Evolutionary conservation across 495 filamentous ascomycete species (phyloP).

Genomic region (Penicillium arizonense): DNA sequence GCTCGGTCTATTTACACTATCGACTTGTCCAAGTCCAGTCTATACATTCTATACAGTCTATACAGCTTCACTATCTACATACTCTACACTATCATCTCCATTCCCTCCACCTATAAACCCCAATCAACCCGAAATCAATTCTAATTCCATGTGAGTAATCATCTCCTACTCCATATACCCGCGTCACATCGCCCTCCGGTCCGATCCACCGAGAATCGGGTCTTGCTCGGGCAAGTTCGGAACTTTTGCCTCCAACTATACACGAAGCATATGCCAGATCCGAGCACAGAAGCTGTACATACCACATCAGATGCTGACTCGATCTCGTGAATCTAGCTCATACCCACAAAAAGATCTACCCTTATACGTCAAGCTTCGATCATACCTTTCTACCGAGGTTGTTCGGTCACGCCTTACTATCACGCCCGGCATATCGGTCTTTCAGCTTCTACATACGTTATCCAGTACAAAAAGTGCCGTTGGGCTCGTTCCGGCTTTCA

Average conservation of each 20-base stretch:
- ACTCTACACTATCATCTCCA: background rate
- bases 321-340: conserved; percentile 1
- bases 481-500: background rate
- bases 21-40: too few relatives aligned
- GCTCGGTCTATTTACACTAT: too few relatives aligned
- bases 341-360: background rate
- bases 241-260: conserved; percentile 7
- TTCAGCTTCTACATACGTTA: background rate
- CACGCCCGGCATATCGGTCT: too few relatives aligned
- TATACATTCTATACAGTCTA: too few relatives aligned
- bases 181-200: conserved; percentile 12
- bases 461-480: background rate
- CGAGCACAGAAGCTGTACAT: conserved; percentile 3
- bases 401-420: background rate
- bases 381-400: background rate
- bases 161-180: background rate
- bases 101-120: background rate
- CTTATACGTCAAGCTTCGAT: background rate
- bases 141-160: conserved; percentile 14
- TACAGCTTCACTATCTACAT: too few relatives aligned
- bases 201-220: conserved; percentile 13
- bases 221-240: conserved; percentile 17
- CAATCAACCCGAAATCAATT: background rate
- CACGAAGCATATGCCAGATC: conserved; percentile 4
- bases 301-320: conserved; percentile 3